Evolutionary conservation across 2,329 filamentous ascomycete genomes (phyloP).

Genomic region (Fusarium coicis): DNA sequence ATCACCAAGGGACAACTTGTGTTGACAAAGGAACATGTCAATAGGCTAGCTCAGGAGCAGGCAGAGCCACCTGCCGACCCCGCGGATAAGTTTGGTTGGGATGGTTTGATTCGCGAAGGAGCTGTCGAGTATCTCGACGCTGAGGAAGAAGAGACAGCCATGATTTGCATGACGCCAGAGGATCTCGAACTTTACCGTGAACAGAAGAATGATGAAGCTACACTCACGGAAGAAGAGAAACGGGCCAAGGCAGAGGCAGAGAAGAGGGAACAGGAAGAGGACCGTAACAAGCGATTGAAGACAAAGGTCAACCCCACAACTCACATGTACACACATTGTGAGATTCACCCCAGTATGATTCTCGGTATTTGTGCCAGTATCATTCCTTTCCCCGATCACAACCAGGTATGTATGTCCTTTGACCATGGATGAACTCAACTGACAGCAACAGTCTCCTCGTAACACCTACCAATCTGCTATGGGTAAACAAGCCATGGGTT

Average conservation of each 20-base stretch:
- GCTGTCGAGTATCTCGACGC: slow-evolving; percentile 97
- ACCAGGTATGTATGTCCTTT: slow-evolving; percentile 69
- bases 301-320: slow-evolving; percentile 87
- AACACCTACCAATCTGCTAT: slow-evolving; percentile 99
- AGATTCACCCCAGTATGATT: slow-evolving; percentile 99
- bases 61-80: slow-evolving; percentile 71
- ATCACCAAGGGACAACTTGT: slow-evolving; percentile 75
- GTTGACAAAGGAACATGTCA: slow-evolving; percentile 82
- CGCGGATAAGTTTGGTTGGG: slow-evolving; percentile 81
- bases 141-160: slow-evolving; percentile 97
- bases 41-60: slow-evolving; percentile 80
- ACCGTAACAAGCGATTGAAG: slow-evolving; percentile 88
- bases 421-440: background rate
- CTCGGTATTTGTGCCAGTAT: slow-evolving; percentile 98
- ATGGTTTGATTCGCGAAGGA: slow-evolving; percentile 83
- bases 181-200: slow-evolving; percentile 84
- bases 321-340: slow-evolving; percentile 96
- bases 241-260: slow-evolving; percentile 56
- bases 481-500: slow-evolving; percentile 99
- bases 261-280: slow-evolving; percentile 54
- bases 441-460: slow-evolving; percentile 78
- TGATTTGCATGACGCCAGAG: slow-evolving; percentile 99
- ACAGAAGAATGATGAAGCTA: slow-evolving; percentile 71
- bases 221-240: slow-evolving; percentile 23
- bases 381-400: slow-evolving; percentile 99